Evolutionary conservation across 805 yeast genomes (phyloP).

Genomic region (Pichia californica): DNA sequence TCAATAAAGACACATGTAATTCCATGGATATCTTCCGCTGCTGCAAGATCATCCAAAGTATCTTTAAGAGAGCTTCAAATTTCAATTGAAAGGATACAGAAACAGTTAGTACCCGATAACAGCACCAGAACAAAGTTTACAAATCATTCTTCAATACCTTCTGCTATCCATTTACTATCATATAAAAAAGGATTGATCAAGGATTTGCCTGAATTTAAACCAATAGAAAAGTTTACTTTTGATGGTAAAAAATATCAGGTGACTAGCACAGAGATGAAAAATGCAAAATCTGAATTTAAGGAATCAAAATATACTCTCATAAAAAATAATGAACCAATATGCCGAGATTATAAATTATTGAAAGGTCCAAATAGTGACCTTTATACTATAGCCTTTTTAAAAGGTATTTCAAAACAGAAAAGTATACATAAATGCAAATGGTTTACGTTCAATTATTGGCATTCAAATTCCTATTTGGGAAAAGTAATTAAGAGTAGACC

Average conservation of each 20-base stretch:
- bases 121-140: too few relatives aligned
- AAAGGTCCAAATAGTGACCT: slow-evolving; percentile 23
- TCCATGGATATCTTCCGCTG: too few relatives aligned
- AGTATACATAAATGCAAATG: slow-evolving; percentile 17
- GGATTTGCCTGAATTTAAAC: neutral
- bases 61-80: too few relatives aligned
- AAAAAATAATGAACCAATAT: slow-evolving; percentile 12
- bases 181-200: too few relatives aligned
- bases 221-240: slow-evolving; percentile 7
- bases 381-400: slow-evolving; percentile 10
- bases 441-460: slow-evolving; percentile 21
- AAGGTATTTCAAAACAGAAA: slow-evolving; percentile 8
- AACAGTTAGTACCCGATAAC: too few relatives aligned
- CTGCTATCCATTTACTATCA: too few relatives aligned
- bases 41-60: too few relatives aligned
- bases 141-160: too few relatives aligned
- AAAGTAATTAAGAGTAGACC: slow-evolving; percentile 29
- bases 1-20: too few relatives aligned
- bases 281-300: slow-evolving; percentile 13
- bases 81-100: too few relatives aligned
- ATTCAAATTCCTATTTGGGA: slow-evolving; percentile 18
- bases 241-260: slow-evolving; percentile 1
- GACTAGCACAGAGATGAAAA: slow-evolving; percentile 10
- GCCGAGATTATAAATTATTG: slow-evolving; percentile 9
- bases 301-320: slow-evolving; percentile 14